Evolutionary conservation across 2,329 filamentous ascomycete species (phyloP).

Genomic region (Incumbomyces delicatus): DNA sequence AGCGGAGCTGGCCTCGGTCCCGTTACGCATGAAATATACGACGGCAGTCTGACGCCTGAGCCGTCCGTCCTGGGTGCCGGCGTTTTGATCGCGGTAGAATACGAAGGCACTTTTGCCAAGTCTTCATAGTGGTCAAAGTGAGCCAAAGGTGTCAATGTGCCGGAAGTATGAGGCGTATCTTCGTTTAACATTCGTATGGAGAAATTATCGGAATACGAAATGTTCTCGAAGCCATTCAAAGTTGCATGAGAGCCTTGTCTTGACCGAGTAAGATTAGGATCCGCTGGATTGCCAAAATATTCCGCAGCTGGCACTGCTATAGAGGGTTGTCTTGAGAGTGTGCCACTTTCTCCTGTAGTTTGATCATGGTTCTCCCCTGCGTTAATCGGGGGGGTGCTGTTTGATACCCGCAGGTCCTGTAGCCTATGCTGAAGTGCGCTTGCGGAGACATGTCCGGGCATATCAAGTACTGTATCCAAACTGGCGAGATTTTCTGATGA

Average conservation of each 20-base stretch:
- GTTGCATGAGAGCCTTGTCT: neutral
- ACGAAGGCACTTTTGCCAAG: slow-evolving; percentile 66
- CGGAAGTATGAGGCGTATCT: slow-evolving; percentile 33
- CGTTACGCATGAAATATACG: slow-evolving; percentile 50
- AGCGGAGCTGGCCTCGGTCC: slow-evolving; percentile 22
- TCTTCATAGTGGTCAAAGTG: slow-evolving; percentile 50
- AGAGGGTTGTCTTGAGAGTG: slow-evolving; percentile 12
- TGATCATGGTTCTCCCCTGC: slow-evolving; percentile 4
- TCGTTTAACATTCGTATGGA: slow-evolving; percentile 41
- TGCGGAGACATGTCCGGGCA: slow-evolving; percentile 48
- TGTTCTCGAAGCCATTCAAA: neutral
- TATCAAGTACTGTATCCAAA: slow-evolving; percentile 41
- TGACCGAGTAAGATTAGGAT: neutral
- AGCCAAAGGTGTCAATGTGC: slow-evolving; percentile 32
- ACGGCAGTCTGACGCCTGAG: slow-evolving; percentile 45
- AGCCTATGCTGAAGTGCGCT: slow-evolving; percentile 61
- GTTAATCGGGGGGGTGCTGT: slow-evolving; percentile 8
- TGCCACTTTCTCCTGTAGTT: neutral
- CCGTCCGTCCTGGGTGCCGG: slow-evolving; percentile 46
- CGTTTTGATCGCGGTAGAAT: slow-evolving; percentile 61
- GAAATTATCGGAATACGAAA: slow-evolving; percentile 18
- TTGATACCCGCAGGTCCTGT: slow-evolving; percentile 38
- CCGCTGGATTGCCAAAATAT: slow-evolving; percentile 8
- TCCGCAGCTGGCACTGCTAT: slow-evolving; percentile 7
- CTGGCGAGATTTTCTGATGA: slow-evolving; percentile 71